Evolutionary conservation across 2,329 filamentous ascomycete genomes (phyloP).

Genomic region (Magnaporthiopsis rhizophila): DNA sequence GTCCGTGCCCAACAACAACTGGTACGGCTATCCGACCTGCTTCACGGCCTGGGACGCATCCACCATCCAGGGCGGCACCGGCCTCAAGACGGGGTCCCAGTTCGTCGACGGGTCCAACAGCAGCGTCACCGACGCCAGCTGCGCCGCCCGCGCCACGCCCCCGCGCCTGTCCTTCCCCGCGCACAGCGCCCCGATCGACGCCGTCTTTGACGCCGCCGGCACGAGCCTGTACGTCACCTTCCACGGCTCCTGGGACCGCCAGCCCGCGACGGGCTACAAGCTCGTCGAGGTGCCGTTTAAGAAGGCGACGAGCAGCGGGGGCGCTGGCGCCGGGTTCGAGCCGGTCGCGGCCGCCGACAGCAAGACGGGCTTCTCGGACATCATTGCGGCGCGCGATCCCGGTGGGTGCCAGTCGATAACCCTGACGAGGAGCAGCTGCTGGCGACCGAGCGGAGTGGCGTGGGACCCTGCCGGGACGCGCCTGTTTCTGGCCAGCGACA

Average conservation of each 20-base stretch:
- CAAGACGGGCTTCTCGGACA: conserved; percentile 9
- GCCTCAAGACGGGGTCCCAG: conserved; percentile 26
- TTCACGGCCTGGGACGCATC: conserved; percentile 15
- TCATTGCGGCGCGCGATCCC: conserved; percentile 1
- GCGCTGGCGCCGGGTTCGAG: conserved; percentile 2
- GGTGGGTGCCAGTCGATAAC: background rate
- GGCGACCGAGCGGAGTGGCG: conserved; percentile 7
- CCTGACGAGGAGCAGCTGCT: conserved; percentile 8
- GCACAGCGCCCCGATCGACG: conserved; percentile 23
- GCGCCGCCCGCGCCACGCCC: conserved; percentile 9
- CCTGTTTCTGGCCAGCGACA: conserved; percentile 12
- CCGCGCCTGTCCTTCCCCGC: conserved; percentile 20
- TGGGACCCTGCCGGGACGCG: conserved; percentile 11
- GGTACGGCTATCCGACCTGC: conserved; percentile 42
- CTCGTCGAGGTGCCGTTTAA: conserved; percentile 11
- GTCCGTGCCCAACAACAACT: conserved; percentile 17
- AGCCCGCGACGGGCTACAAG: conserved; percentile 21
- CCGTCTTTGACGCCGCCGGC: conserved; percentile 21
- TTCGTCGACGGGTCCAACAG: conserved; percentile 22
- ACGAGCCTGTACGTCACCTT: conserved; percentile 26
- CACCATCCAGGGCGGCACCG: conserved; percentile 19
- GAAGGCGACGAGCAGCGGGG: conserved; percentile 6
- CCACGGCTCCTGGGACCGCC: conserved; percentile 23
- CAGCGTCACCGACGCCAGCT: conserved; percentile 10
- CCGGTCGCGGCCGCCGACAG: conserved; percentile 9